phyloP scores from a whole-genome alignment of 345 rosid genomes.

The Citropsis articulata region DNA sequence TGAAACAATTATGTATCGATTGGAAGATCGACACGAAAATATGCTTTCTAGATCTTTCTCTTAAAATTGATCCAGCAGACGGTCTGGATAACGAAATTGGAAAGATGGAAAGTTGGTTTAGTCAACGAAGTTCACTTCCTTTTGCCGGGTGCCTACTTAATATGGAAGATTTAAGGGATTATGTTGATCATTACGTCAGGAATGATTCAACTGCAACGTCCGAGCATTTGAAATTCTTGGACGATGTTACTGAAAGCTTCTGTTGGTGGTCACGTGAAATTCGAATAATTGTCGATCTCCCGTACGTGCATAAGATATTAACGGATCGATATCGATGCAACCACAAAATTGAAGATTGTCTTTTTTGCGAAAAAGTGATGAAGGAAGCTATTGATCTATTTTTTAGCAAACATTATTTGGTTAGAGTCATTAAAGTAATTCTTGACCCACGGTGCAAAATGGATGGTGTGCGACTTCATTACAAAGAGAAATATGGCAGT shows the following conservation, averaged over 20 bases:
- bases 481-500: not conserved
- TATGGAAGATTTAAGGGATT: accelerated
- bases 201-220: too few species aligned
- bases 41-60: not conserved
- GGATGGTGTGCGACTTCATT: not conserved
- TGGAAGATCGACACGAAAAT: not conserved
- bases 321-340: not conserved
- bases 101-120: not conserved
- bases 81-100: too few species aligned
- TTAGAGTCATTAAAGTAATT: not conserved
- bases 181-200: accelerated
- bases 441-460: not conserved
- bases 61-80: accelerated
- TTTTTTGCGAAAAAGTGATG: not conserved
- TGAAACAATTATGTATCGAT: not conserved
- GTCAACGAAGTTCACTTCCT: not conserved
- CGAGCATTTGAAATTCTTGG: not conserved
- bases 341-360: not conserved
- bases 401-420: not conserved
- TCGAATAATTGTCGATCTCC: not conserved
- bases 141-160: not conserved
- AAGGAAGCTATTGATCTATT: not conserved
- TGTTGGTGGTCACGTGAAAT: accelerated
- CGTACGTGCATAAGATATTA: not conserved
- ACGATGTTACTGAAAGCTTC: accelerated